A percentile compares a stretch with the other conserved stretches of the same genome.
Conservation (phyloP, 2,329 filamentous ascomycete species). For the Arthrobotrys musiformis region DNA sequence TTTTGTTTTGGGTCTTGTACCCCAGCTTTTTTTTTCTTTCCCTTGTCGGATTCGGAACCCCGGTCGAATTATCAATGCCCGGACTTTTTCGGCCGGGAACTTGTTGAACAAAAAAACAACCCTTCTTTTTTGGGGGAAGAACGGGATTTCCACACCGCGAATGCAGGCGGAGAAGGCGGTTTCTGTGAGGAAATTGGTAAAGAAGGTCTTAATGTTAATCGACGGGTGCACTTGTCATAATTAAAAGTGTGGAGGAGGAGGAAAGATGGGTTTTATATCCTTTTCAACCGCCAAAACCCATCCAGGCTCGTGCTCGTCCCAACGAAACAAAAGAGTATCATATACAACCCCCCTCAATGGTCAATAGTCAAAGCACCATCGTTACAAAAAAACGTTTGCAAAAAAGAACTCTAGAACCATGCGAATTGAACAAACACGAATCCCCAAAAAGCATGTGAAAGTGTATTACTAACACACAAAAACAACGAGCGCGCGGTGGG, state of each 20-base stretch:
- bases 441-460: slow-evolving; percentile 5
- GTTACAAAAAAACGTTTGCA: no score
- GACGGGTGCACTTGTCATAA: slow-evolving; percentile 1
- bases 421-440: no score
- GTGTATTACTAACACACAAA: background rate
- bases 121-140: background rate
- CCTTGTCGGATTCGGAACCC: background rate
- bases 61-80: background rate
- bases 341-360: no score
- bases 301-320: no score
- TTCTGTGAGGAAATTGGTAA: background rate
- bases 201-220: background rate
- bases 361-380: no score
- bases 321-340: no score
- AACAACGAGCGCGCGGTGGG: background rate
- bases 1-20: slow-evolving; percentile 12
- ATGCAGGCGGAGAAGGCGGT: background rate
- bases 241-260: background rate
- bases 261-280: no score
- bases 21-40: slow-evolving; percentile 24
- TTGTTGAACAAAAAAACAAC: background rate
- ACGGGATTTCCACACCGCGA: background rate
- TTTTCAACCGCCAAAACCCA: no score
- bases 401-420: no score
- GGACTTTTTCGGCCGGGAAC: slow-evolving; percentile 11